phyloP scores from a whole-genome alignment of 106 monocot species.

The Acorus gramineus region DNA sequence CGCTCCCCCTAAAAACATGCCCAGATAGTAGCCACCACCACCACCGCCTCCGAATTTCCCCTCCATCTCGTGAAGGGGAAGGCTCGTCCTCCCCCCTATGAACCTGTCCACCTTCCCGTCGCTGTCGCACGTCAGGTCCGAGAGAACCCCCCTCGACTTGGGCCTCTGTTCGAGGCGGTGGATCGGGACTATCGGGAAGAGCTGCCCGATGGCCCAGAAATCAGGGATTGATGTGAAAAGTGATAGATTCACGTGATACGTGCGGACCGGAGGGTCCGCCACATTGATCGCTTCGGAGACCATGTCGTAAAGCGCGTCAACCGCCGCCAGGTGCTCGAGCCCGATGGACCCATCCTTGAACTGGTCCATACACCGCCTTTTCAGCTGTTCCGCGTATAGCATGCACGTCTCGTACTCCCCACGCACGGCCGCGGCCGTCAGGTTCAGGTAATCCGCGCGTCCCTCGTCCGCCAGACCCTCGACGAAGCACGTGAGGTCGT shows the following conservation, averaged over 20 bases:
- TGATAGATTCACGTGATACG: slow-evolving; percentile 81
- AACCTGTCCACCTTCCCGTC: slow-evolving; percentile 80
- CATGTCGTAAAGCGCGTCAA: slow-evolving; percentile 68
- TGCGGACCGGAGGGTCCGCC: slow-evolving; percentile 21
- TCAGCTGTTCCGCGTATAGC: slow-evolving; percentile 54
- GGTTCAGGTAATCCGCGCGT: slow-evolving; percentile 42
- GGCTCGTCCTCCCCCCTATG: slow-evolving; percentile 51
- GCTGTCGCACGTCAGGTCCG: slow-evolving; percentile 90
- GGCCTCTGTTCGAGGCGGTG: slow-evolving; percentile 77
- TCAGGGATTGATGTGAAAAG: slow-evolving; percentile 89
- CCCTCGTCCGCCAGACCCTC: slow-evolving; percentile 53
- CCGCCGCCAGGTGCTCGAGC: slow-evolving; percentile 83
- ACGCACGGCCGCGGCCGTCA: slow-evolving; percentile 48
- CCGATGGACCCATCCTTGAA: slow-evolving; percentile 80
- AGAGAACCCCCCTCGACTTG: slow-evolving; percentile 45
- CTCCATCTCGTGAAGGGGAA: slow-evolving; percentile 63
- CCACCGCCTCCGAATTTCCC: background rate
- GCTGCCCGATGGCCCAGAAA: slow-evolving; percentile 93
- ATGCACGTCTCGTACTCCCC: slow-evolving; percentile 45
- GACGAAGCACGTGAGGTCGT: slow-evolving; percentile 28
- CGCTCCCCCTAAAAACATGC: slow-evolving; percentile 96
- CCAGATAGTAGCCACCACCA: slow-evolving; percentile 63
- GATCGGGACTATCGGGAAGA: slow-evolving; percentile 81
- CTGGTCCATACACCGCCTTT: slow-evolving; percentile 48
- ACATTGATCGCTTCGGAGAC: slow-evolving; percentile 34